Evolutionary conservation across 2,329 filamentous ascomycete species (phyloP), one percentile per base, ranked within the genome.

Genomic region (Colletotrichum gigasporum): DNA sequence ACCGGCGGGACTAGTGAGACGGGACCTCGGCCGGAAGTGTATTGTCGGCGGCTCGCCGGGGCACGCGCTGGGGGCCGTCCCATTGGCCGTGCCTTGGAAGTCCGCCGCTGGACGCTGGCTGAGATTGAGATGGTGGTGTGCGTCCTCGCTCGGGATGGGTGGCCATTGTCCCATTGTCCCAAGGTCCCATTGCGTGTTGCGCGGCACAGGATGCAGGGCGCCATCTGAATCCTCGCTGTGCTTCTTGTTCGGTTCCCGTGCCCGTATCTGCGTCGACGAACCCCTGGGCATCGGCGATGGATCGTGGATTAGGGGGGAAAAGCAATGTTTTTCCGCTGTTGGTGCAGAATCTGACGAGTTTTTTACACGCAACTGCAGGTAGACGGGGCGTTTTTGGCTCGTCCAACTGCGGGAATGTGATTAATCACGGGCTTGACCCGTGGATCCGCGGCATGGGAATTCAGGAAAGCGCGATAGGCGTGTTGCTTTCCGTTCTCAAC

Each of bases 11-110:
- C 39, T 61, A 28, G 44, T 22, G 48, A 35, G 39, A 18, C 24
- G 51, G 57, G 48, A 54, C 47, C 37, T 55, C 50, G 50, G 41
- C 41, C 10, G 41, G 50, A 55, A 48, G 50, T 47, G 28, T 48
- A 41, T 34, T 56, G 16, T 24, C 12, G 37, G 35, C 35, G 28
- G 28, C 26, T 34, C 30, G 9, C 51, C 28, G 16, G 42, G 18
- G 32, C 22, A 42, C 12, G 14, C n/a, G 6, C 9, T 52, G 7
- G 54, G n/a, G 11, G 39, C 11, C 11, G 34, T 47, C 42, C 58
- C 42, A 50, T 57, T 30, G 51, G 42, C 4, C 18, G 53, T 5
- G 20, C 30, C 16, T 8, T 22, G 45, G 18, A 44, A 20, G 9
- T 11, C 37, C 18, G 10, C 9, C 16, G 18, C 18, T 16, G 26